Base-by-base conservation (phyloP, 2,329 filamentous ascomycete species). In the Coniochaeta hoffmannii region DNA sequence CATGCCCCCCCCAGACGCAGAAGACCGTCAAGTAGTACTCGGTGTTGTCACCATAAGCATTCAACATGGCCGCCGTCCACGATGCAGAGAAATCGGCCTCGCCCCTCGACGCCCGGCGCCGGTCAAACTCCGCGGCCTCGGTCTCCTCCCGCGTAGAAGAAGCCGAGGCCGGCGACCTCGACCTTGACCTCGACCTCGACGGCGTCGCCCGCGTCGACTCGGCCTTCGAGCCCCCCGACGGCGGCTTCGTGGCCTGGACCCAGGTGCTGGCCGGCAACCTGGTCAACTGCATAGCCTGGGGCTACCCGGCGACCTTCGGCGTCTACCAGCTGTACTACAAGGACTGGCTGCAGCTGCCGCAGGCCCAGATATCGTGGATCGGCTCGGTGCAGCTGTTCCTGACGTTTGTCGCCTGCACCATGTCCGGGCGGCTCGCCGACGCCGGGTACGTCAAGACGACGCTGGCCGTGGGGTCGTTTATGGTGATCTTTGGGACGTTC, bases 311-410 rank as follows among this genome's bases (percentile, higher is more conserved):
- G 5, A 71, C 75, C 2, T 82, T 79, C 58, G 79, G 72, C 54
- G 75, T 76, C 49, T 75, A 70, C 71, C 71, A 73, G 74, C 69
- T 73, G 3, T 69, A 78, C 67, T 75, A 77, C 65, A 66, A 66
- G 0, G 63, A 68, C 57, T 67, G 60, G 1, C 66, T 72, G 22
- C 59, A 65, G 2, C 64, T 71, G 15, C 65, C 66, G 32, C 60
- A 66, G 2, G 61, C 67, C 4, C 65, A 72, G 55, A 71, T 78
- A 22, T 73, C 71, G n/a, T 78, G 75, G 76, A 74, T 79, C 55
- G 76, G 77, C 41, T 77, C 75, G 12, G 64, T 78, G 3, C 77
- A 81, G 64, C 70, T 76, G 12, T 80, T 80, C 60, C 66, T 82
- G 35, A 70, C 76, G 24, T 78, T 80, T 57, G 66, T 71, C 17